These are phyloP conservation scores for Pythium plurisporium DNA, from an alignment of 352 stramenopile species.

Conservation along the genomic window DNA sequence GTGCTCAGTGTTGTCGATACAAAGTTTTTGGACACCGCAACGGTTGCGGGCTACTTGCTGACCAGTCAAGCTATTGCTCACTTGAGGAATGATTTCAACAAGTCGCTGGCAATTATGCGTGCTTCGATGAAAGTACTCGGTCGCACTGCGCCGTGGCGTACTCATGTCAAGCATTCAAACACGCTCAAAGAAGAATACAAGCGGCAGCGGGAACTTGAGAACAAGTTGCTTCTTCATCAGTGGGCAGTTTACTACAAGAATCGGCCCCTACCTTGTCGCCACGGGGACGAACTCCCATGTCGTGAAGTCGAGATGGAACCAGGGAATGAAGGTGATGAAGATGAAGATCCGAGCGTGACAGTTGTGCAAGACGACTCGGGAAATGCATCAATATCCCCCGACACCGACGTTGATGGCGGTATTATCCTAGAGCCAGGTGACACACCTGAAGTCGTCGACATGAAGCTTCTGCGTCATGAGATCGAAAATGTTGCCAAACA, in stretches of 20 bases:
- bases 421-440: conserved; percentile 34
- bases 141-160: conserved; percentile 51
- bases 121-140: conserved; percentile 56
- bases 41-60: conserved; percentile 32
- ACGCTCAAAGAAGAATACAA: conserved; percentile 49
- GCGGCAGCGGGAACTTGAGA: conserved; percentile 50
- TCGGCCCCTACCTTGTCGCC: conserved; percentile 22
- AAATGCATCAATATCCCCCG: background rate
- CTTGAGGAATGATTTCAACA: conserved; percentile 31
- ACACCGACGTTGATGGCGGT: background rate
- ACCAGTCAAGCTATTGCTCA: conserved; percentile 25
- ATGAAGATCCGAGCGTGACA: background rate
- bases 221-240: conserved; percentile 49
- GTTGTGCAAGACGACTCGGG: background rate
- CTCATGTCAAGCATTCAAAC: conserved; percentile 61
- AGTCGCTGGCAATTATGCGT: conserved; percentile 45
- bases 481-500: conserved; percentile 50
- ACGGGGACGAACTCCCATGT: background rate
- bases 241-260: conserved; percentile 57
- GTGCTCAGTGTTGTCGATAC: conserved; percentile 39
- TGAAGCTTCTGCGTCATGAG: conserved; percentile 72
- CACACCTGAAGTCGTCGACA: conserved; percentile 48
- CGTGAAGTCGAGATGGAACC: background rate
- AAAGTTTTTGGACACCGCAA: conserved; percentile 27
- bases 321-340: background rate